Conservation (phyloP, 1,139 yeast genomes). For the Geotrichum bryndzae region DNA sequence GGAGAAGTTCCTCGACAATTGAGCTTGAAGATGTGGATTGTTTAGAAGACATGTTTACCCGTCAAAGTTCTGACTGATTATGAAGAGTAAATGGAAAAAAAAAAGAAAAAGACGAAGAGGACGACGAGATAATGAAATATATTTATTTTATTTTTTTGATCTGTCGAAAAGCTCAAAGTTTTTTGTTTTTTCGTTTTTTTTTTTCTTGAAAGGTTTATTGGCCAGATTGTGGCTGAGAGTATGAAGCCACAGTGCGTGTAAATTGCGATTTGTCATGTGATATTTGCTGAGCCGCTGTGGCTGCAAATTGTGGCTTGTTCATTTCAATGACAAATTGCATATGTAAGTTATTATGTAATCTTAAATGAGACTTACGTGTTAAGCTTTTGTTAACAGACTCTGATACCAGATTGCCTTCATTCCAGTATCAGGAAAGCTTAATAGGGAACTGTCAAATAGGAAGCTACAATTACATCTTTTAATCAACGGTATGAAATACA, state of each 20-base stretch:
- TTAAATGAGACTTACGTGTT: not conserved
- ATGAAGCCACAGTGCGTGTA: slow-evolving; percentile 18
- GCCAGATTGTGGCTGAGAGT: slow-evolving; percentile 4
- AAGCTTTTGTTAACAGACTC: not conserved
- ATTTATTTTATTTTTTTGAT: not conserved
- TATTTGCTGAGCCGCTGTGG: slow-evolving; percentile 8
- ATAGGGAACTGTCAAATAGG: not conserved
- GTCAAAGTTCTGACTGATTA: not conserved
- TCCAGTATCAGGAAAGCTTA: too few relatives aligned
- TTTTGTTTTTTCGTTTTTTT: not conserved
- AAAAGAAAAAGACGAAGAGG: not conserved
- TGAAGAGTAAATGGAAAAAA: not conserved
- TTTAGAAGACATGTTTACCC: slow-evolving; percentile 8
- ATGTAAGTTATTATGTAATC: not conserved
- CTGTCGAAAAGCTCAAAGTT: not conserved
- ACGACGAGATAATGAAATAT: not conserved
- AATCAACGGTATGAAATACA: not conserved
- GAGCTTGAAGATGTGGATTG: slow-evolving; percentile 12
- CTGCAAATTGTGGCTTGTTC: slow-evolving; percentile 6
- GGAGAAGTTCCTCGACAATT: slow-evolving; percentile 5
- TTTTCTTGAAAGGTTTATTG: slow-evolving; percentile 4
- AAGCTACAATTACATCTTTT: not conserved
- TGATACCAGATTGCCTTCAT: too few relatives aligned
- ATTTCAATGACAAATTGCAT: not conserved
- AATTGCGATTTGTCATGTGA: slow-evolving; percentile 19